These are phyloP conservation scores for Hypoxylon sp. DNA, from an alignment of 2,329 filamentous ascomycete species.

Conservation along the genomic window DNA sequence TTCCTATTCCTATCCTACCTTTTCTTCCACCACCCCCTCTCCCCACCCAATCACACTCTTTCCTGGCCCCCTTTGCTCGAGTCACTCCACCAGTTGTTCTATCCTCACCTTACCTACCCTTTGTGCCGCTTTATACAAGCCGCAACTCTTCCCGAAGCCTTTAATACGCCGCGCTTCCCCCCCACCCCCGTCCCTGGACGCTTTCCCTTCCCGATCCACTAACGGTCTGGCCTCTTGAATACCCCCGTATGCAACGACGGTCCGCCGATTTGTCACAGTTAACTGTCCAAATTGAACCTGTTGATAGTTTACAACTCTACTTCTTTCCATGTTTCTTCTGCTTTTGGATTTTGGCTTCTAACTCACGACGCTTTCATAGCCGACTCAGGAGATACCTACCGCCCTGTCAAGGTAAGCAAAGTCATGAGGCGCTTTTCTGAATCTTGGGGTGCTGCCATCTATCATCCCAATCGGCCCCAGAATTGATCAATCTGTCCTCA, in stretches of 20 bases:
- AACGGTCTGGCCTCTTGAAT: constrained; percentile 58
- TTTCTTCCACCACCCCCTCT: constrained; percentile 34
- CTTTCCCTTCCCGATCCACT: constrained; percentile 63
- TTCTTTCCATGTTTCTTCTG: constrained; percentile 48
- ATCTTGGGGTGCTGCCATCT: constrained; percentile 8
- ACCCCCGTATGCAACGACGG: constrained; percentile 55
- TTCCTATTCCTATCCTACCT: constrained; percentile 39
- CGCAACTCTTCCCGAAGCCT: constrained; percentile 44
- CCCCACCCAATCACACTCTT: constrained; percentile 50
- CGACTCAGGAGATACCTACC: constrained; percentile 73
- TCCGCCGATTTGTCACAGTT: constrained; percentile 48
- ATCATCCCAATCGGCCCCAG: constrained; percentile 11
- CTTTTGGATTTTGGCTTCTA: constrained; percentile 56
- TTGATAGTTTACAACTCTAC: constrained; percentile 45
- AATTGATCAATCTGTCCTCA: constrained; percentile 10
- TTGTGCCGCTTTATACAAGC: constrained; percentile 47
- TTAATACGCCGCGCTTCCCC: constrained; percentile 55
- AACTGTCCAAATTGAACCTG: constrained; percentile 41
- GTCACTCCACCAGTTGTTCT: constrained; percentile 49
- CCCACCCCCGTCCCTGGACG: constrained; percentile 63
- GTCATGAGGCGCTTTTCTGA: constrained; percentile 31
- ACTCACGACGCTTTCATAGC: constrained; percentile 62
- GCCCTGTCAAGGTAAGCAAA: constrained; percentile 61
- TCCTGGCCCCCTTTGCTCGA: constrained; percentile 52
- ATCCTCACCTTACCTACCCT: constrained; percentile 46